Percentiles rank a stretch among this genome's conserved stretches.
phyloP scores from a whole-genome alignment of 208 protist species.

The Wallacemonas sp. region DNA sequence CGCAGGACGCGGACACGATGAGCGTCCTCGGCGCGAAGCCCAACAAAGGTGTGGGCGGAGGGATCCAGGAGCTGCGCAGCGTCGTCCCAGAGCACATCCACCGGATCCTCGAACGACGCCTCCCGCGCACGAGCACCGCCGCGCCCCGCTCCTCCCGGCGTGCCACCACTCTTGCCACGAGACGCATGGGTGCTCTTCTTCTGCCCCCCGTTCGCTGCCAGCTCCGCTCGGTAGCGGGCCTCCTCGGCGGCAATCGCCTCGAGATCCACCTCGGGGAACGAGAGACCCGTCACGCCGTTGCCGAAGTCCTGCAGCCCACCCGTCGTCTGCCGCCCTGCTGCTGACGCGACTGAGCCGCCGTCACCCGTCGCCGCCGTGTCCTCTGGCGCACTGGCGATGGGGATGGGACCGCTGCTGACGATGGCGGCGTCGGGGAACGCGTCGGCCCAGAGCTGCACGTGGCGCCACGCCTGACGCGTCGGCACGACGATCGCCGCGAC shows the following conservation, averaged over 20 bases:
- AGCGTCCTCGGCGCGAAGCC: constrained; percentile 43
- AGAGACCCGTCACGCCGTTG: constrained; percentile 59
- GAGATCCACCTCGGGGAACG: constrained; percentile 71
- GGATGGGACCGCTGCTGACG: constrained; percentile 36
- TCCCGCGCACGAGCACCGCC: too few relatives aligned
- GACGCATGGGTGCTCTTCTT: not conserved
- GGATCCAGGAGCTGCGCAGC: constrained; percentile 18
- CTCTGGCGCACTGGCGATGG: not conserved
- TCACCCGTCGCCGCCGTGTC: too few relatives aligned
- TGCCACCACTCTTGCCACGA: too few relatives aligned
- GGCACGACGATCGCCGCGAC: constrained; percentile 81
- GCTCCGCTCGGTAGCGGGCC: not conserved
- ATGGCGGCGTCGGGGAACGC: constrained; percentile 79
- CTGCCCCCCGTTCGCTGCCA: not conserved
- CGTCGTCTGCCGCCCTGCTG: constrained; percentile 6
- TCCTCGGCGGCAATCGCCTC: constrained; percentile 31
- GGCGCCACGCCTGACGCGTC: constrained; percentile 62
- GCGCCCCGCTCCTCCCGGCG: too few relatives aligned
- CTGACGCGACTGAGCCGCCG: not conserved
- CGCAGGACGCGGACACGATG: constrained; percentile 35
- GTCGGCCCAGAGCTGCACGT: constrained; percentile 72
- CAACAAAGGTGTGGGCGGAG: constrained; percentile 14
- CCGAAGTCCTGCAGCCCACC: constrained; percentile 67
- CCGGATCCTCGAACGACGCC: constrained; percentile 22
- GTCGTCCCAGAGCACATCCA: constrained; percentile 39